These are phyloP conservation scores for Achlya hypogyna DNA, from an alignment of 352 stramenopile species.

Conservation along the genomic window DNA sequence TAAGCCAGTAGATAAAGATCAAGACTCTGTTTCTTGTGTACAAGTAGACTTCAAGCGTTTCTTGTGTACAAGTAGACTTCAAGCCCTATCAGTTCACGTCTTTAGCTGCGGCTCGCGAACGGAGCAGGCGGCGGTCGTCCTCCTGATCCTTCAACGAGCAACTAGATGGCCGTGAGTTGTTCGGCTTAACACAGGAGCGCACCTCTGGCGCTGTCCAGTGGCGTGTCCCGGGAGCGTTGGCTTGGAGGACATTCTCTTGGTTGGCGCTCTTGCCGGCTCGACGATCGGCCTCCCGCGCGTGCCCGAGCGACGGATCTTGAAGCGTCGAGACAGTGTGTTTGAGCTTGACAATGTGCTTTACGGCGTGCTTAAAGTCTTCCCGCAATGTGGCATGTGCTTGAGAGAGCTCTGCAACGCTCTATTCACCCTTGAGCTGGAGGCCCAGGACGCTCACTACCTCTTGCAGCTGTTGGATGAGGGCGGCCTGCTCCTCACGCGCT, in stretches of 20 bases:
- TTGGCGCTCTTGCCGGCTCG: not conserved
- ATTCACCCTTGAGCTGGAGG: not conserved
- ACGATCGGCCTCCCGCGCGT: not conserved
- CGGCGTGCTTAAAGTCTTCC: slow-evolving; percentile 15
- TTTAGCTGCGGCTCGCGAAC: too few relatives aligned
- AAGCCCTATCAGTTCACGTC: too few relatives aligned
- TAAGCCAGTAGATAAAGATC: slow-evolving; percentile 4
- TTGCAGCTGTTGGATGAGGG: not conserved
- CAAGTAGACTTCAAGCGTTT: too few relatives aligned
- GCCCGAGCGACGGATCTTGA: too few relatives aligned
- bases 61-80: too few relatives aligned
- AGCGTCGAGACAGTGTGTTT: slow-evolving; percentile 4
- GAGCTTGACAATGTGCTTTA: slow-evolving; percentile 22
- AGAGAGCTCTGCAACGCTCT: not conserved
- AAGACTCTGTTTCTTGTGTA: not conserved
- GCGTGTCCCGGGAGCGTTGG: too few relatives aligned
- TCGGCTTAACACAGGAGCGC: too few relatives aligned
- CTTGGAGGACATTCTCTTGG: not conserved
- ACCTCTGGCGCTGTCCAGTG: too few relatives aligned
- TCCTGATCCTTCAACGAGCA: too few relatives aligned
- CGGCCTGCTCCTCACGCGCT: not conserved
- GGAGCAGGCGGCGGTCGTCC: too few relatives aligned
- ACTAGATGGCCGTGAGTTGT: too few relatives aligned
- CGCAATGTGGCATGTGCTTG: slow-evolving; percentile 1
- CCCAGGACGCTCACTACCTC: not conserved